Evolutionary conservation across 441 rosid species (phyloP).

Genomic region (Populus hybrid): DNA sequence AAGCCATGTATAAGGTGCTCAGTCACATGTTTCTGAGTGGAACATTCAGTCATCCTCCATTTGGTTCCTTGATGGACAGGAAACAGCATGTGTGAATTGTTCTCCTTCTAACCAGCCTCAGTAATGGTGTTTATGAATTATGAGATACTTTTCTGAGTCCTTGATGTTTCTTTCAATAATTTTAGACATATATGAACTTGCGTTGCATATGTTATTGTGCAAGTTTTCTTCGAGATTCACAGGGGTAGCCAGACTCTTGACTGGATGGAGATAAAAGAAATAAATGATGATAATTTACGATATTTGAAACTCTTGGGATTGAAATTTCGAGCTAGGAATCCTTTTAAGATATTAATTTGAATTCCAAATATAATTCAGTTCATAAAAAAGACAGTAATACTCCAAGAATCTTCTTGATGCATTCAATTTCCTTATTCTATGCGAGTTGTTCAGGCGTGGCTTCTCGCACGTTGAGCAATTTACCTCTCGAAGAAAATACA

Average conservation of each 20-base stretch:
- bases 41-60: constrained; percentile 55
- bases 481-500: constrained; percentile 87
- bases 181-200: neutral
- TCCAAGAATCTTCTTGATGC: constrained; percentile 86
- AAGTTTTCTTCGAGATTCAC: neutral
- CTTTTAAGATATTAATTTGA: no score
- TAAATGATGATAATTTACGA: neutral
- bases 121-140: neutral
- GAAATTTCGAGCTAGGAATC: no score
- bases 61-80: constrained; percentile 42
- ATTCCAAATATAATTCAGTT: no score
- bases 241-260: neutral
- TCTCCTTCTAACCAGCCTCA: neutral
- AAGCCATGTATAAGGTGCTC: constrained; percentile 72
- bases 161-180: neutral
- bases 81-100: constrained; percentile 25
- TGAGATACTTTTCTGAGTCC: neutral
- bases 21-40: constrained; percentile 63
- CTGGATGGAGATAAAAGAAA: neutral
- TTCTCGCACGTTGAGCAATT: constrained; percentile 88
- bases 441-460: constrained; percentile 74
- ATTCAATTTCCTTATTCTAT: constrained; percentile 79
- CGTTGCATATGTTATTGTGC: neutral
- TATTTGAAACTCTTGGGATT: no score
- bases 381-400: no score